phyloP scores from a whole-genome alignment of 805 yeast species.

The Lipomyces lipofer region DNA sequence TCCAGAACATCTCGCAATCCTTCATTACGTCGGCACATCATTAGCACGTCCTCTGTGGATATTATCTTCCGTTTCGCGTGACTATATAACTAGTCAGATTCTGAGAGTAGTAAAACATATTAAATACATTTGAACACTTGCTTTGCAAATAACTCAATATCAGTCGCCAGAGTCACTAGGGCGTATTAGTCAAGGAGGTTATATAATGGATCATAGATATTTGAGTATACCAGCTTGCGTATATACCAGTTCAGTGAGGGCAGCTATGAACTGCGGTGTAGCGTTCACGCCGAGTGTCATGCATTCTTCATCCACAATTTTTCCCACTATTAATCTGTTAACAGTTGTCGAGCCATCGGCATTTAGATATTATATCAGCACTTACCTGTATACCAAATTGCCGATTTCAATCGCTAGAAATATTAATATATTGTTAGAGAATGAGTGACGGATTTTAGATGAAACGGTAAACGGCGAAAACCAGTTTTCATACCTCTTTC shows the following conservation, averaged over 20 bases:
- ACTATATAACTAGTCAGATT: constrained; percentile 14
- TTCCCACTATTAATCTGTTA: too few relatives aligned
- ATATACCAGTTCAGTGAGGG: constrained; percentile 39
- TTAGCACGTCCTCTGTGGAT: constrained; percentile 35
- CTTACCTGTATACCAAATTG: constrained; percentile 36
- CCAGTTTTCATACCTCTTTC: too few relatives aligned
- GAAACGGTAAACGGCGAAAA: too few relatives aligned
- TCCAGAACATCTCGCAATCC: constrained; percentile 33
- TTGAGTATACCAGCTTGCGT: constrained; percentile 37
- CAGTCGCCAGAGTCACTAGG: constrained; percentile 35
- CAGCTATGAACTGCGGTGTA: constrained; percentile 39
- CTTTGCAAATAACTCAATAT: constrained; percentile 38
- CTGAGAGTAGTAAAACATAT: not conserved
- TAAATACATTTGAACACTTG: constrained; percentile 25
- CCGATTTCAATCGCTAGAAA: constrained; percentile 33
- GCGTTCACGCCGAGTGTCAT: constrained; percentile 29
- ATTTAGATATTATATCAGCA: not conserved
- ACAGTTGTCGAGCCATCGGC: not conserved
- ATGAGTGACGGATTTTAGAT: too few relatives aligned
- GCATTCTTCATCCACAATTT: constrained; percentile 38
- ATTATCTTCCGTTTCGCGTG: constrained; percentile 38
- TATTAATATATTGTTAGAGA: not conserved
- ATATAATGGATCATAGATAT: too few relatives aligned
- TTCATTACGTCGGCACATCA: constrained; percentile 39
- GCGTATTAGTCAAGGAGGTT: constrained; percentile 17